These are phyloP conservation scores for Dunaliella primolecta DNA, from an alignment of 139 green algal species.

Conservation along the genomic window DNA sequence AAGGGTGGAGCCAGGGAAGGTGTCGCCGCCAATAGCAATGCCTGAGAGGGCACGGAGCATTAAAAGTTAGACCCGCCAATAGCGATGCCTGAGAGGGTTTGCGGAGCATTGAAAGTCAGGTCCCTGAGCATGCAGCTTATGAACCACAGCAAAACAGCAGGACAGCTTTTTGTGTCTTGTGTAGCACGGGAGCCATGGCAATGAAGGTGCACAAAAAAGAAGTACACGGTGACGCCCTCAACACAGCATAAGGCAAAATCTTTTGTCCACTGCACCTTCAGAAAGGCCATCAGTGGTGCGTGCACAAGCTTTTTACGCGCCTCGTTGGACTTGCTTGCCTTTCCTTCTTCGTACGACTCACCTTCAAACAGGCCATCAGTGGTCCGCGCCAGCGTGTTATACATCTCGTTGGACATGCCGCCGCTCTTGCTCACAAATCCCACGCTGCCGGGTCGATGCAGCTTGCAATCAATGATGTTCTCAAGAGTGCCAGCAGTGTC, in stretches of 20 bases:
- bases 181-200: too few relatives aligned
- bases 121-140: background rate
- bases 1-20: slow-evolving; percentile 87
- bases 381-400: slow-evolving; percentile 86
- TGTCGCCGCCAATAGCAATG: slow-evolving; percentile 92
- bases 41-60: slow-evolving; percentile 52
- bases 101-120: background rate
- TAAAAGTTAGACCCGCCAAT: too few relatives aligned
- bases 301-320: too few relatives aligned
- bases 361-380: slow-evolving; percentile 94
- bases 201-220: too few relatives aligned
- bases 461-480: slow-evolving; percentile 92
- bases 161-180: too few relatives aligned
- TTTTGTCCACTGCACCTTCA: too few relatives aligned
- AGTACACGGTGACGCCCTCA: too few relatives aligned
- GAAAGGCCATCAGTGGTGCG: too few relatives aligned
- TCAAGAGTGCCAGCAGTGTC: slow-evolving; percentile 93
- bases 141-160: too few relatives aligned
- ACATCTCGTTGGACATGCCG: slow-evolving; percentile 96
- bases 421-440: slow-evolving; percentile 92
- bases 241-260: too few relatives aligned
- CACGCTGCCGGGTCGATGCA: slow-evolving; percentile 63
- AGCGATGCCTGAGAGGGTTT: too few relatives aligned
- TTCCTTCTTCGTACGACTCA: slow-evolving; percentile 23
- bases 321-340: too few relatives aligned